phyloP scores from a whole-genome alignment of 2,329 filamentous ascomycete species.

The Diaporthe velutina region DNA sequence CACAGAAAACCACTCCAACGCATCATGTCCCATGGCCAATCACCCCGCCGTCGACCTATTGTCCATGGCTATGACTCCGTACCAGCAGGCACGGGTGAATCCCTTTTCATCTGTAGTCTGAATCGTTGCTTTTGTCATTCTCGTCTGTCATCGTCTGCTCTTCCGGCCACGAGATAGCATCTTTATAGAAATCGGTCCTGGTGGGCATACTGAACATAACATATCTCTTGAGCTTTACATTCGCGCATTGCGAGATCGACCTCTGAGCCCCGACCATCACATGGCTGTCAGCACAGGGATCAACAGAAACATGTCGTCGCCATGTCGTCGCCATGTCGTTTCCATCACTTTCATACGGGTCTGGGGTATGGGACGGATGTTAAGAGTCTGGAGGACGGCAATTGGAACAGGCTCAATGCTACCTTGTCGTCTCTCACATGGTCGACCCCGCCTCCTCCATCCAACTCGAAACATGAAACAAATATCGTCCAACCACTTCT shows the following conservation, averaged over 20 bases:
- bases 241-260: not conserved
- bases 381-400: not conserved
- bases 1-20: not conserved
- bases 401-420: not conserved
- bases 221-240: not conserved
- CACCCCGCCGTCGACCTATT: not conserved
- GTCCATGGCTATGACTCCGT: too few species aligned
- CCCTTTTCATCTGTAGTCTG: not conserved
- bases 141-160: not conserved
- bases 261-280: not conserved
- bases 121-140: not conserved
- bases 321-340: not conserved
- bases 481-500: constrained; percentile 1
- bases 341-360: not conserved
- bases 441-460: constrained; percentile 10
- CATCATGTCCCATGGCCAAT: not conserved
- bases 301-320: not conserved
- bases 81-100: not conserved
- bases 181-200: not conserved
- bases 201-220: not conserved
- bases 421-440: not conserved
- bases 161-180: not conserved
- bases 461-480: constrained; percentile 28
- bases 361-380: not conserved
- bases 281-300: not conserved